phyloP scores from a whole-genome alignment of 306 rosid genomes.

The Citrullus mucosospermus region DNA sequence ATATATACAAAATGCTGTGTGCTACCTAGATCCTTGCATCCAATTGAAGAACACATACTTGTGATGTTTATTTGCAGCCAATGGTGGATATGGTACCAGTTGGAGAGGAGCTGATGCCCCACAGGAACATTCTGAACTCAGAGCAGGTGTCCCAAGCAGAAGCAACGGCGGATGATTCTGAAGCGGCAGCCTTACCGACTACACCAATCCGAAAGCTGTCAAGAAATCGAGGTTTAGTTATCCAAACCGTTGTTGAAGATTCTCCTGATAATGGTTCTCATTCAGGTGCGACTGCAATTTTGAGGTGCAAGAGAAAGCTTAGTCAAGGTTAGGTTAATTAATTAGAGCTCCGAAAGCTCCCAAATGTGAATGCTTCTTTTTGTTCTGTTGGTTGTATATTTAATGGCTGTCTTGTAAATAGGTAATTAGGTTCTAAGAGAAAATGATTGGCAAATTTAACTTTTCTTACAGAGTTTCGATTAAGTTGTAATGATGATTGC shows the following conservation, averaged over 20 bases:
- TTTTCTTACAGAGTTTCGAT: neutral
- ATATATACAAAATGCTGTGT: neutral
- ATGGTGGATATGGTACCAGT: constrained; percentile 46
- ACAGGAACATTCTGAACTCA: constrained; percentile 20
- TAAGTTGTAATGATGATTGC: neutral
- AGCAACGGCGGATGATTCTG: constrained; percentile 12
- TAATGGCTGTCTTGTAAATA: neutral
- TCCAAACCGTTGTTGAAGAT: constrained; percentile 38
- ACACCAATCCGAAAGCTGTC: constrained; percentile 58
- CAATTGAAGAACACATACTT: neutral
- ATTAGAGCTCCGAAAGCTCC: neutral
- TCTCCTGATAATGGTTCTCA: constrained; percentile 26
- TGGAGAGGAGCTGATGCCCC: constrained; percentile 67
- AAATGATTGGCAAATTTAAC: neutral
- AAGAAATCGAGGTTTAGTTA: constrained; percentile 44
- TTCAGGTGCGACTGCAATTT: constrained; percentile 20
- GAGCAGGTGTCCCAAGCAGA: constrained; percentile 13
- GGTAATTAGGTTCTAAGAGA: neutral
- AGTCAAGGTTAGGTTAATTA: neutral
- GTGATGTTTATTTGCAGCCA: constrained; percentile 27
- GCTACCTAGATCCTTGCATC: neutral
- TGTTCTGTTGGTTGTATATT: neutral
- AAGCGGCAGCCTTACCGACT: constrained; percentile 9
- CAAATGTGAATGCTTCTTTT: neutral
- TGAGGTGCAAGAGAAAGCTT: constrained; percentile 42